phyloP scores from a whole-genome alignment of 202 grass and related monocot species.

The Panicum hallii region DNA sequence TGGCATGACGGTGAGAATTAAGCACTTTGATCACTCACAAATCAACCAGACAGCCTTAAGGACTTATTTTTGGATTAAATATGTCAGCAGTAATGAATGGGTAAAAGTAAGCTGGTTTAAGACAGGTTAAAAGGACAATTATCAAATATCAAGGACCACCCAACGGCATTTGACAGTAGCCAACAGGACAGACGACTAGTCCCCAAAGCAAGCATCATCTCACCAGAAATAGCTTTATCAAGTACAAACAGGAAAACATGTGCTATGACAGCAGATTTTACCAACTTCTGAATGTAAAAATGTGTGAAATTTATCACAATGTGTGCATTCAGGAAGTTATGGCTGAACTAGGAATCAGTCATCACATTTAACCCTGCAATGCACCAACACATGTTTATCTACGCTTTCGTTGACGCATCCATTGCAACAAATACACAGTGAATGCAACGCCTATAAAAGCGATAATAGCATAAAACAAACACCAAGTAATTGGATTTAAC shows the following conservation, averaged over 20 bases:
- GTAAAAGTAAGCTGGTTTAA: constrained; percentile 38
- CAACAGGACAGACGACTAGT: not conserved
- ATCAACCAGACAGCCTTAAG: too few species aligned
- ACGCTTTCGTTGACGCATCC: constrained; percentile 65
- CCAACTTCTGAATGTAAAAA: not conserved
- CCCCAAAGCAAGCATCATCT: not conserved
- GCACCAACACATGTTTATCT: constrained; percentile 61
- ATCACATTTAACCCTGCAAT: constrained; percentile 39
- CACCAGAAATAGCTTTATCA: not conserved
- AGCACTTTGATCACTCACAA: too few species aligned
- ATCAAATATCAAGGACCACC: constrained; percentile 15
- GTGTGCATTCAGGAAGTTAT: constrained; percentile 28
- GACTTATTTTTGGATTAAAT: too few species aligned
- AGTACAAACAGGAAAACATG: too few species aligned
- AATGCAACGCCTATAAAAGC: constrained; percentile 86
- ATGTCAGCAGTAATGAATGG: constrained; percentile 1
- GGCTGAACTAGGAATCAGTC: constrained; percentile 36
- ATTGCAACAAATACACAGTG: constrained; percentile 47
- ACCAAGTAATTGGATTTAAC: not conserved
- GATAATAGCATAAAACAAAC: not conserved
- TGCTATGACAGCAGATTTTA: not conserved
- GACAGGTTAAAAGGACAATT: constrained; percentile 32
- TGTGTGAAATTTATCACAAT: constrained; percentile 17
- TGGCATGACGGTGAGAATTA: too few species aligned
- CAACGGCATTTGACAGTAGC: not conserved